A percentile compares a stretch with the other conserved stretches of the same genome.
phyloP scores from a whole-genome alignment of 75 land plant species.

The Selaginella moellendorffii region DNA sequence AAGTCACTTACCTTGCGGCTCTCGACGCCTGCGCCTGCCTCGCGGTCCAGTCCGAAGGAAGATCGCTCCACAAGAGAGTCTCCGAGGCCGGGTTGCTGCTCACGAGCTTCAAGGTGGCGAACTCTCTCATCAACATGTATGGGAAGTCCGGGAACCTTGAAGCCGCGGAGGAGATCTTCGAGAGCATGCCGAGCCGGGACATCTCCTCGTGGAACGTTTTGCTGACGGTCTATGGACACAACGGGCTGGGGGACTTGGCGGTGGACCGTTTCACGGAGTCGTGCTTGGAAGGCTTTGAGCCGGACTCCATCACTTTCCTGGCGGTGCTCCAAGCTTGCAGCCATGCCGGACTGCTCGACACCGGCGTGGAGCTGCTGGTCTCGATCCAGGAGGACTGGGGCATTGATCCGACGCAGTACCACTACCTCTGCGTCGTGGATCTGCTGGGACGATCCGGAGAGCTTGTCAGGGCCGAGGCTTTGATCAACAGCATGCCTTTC shows the following conservation, averaged over 20 bases:
- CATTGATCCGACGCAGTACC: not conserved
- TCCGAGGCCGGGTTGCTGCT: not conserved
- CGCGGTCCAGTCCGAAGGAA: not conserved
- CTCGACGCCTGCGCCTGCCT: not conserved
- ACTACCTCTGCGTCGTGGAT: not conserved
- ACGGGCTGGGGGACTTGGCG: not conserved
- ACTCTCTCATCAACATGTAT: not conserved
- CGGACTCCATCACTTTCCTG: not conserved
- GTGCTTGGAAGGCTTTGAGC: not conserved
- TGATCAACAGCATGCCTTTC: not conserved
- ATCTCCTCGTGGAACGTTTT: not conserved
- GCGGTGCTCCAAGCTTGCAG: not conserved
- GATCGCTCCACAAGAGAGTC: not conserved
- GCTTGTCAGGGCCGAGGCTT: not conserved
- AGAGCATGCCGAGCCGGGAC: not conserved
- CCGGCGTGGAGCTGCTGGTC: not conserved
- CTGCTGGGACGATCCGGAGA: not conserved
- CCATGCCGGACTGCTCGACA: not conserved
- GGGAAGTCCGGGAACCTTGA: not conserved
- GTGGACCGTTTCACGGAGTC: not conserved
- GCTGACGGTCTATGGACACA: not conserved
- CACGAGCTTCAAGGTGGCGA: not conserved
- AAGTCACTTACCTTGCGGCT: not conserved
- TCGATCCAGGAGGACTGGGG: not conserved
- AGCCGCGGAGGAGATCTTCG: not conserved